A percentile compares a stretch with the other conserved stretches of the same genome.
These are phyloP conservation scores for Claviceps purpurea DNA, from an alignment of 2,329 filamentous ascomycete species.

Conservation along the genomic window DNA sequence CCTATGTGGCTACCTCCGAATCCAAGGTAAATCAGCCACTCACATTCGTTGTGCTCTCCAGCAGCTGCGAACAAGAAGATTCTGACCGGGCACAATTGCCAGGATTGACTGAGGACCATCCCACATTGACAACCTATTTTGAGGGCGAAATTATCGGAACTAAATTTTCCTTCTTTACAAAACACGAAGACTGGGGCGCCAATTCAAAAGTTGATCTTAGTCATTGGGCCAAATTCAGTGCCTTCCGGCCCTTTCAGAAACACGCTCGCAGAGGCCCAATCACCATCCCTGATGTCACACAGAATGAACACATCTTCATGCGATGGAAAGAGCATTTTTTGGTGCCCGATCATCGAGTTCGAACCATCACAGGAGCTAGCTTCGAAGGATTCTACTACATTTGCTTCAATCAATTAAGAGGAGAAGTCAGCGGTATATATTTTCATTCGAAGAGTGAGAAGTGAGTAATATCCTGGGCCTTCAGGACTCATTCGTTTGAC, in stretches of 20 bases:
- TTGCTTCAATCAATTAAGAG: conserved; percentile 86
- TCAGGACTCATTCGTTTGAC: neutral
- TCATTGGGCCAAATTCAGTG: conserved; percentile 84
- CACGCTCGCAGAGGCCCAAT: conserved; percentile 42
- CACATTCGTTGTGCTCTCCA: neutral
- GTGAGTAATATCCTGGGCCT: conserved; percentile 37
- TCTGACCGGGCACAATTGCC: neutral
- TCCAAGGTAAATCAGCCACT: conserved; percentile 53
- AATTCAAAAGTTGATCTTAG: conserved; percentile 81
- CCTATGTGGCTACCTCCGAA: conserved; percentile 86
- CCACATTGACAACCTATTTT: conserved; percentile 95
- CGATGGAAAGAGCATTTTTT: conserved; percentile 98
- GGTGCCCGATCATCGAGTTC: conserved; percentile 85
- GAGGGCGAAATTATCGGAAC: conserved; percentile 95
- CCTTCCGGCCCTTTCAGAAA: conserved; percentile 64
- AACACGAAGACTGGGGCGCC: conserved; percentile 82
- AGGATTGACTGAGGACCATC: conserved; percentile 92
- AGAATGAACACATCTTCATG: conserved; percentile 91
- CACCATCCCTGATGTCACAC: conserved; percentile 54
- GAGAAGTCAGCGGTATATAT: conserved; percentile 84
- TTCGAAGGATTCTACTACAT: conserved; percentile 99
- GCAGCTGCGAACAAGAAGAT: neutral
- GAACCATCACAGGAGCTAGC: conserved; percentile 83
- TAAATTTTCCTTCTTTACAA: conserved; percentile 87
- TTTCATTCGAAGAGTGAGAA: conserved; percentile 98